A percentile compares a stretch with the other conserved stretches of the same genome.
phyloP scores from a whole-genome alignment of 805 yeast genomes.

The Kregervanrija pseudodelftensis region DNA sequence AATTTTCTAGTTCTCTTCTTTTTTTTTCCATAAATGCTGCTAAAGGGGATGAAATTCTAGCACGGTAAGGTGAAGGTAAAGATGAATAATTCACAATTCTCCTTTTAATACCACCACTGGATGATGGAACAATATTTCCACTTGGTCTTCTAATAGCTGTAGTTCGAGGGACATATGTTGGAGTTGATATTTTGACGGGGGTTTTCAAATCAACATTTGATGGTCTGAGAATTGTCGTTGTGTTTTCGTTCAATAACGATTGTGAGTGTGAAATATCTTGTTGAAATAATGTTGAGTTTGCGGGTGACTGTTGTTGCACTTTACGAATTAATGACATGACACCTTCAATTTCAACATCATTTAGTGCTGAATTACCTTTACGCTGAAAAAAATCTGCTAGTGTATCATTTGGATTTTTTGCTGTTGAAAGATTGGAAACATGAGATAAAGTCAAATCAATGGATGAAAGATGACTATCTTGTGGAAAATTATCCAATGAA shows the following conservation, averaged over 20 bases:
- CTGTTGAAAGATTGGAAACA: slow-evolving; percentile 15
- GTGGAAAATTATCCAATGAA: not conserved
- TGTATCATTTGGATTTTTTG: slow-evolving; percentile 45
- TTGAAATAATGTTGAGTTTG: slow-evolving; percentile 1
- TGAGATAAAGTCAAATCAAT: slow-evolving; percentile 13
- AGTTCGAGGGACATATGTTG: slow-evolving; percentile 19
- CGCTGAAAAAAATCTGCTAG: slow-evolving; percentile 62
- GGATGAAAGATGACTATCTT: slow-evolving; percentile 2
- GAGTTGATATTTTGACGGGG: slow-evolving; percentile 19
- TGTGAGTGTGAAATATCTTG: slow-evolving; percentile 3
- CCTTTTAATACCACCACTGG: slow-evolving; percentile 11
- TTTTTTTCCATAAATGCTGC: slow-evolving; percentile 15
- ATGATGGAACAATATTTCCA: not conserved
- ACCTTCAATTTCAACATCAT: slow-evolving; percentile 76
- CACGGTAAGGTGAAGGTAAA: slow-evolving; percentile 22
- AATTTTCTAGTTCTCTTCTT: slow-evolving; percentile 8
- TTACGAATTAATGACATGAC: slow-evolving; percentile 53
- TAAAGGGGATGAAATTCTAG: slow-evolving; percentile 24
- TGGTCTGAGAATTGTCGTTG: slow-evolving; percentile 19
- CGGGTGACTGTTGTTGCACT: slow-evolving; percentile 22
- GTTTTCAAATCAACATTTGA: slow-evolving; percentile 13
- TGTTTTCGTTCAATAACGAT: slow-evolving; percentile 10
- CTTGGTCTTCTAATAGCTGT: slow-evolving; percentile 9
- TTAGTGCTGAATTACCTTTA: slow-evolving; percentile 69
- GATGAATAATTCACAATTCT: slow-evolving; percentile 24